Evolutionary conservation across 2,329 filamentous ascomycete genomes (phyloP), one percentile per base, ranked within the genome.

Genomic region (Pseudocercospora vitis): DNA sequence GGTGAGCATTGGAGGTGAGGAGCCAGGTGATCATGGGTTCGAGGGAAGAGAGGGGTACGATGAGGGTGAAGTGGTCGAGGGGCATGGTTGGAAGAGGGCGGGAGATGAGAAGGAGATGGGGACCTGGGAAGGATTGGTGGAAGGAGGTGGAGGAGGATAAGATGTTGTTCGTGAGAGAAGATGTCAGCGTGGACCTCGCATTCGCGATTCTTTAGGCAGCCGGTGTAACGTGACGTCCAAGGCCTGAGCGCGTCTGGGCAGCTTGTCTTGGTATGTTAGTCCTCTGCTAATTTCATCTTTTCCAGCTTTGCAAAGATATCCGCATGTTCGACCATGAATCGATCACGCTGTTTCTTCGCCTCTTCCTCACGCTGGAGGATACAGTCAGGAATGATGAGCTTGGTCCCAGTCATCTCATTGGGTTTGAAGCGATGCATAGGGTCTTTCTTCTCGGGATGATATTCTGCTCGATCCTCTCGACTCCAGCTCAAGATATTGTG

Each of bases 401-500:
- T 42, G 18, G 37, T 42, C 6, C 37, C 37, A 5, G 21, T 24
- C 37, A 42, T 42, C 37, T 42, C 37, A n/a, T 24, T 21, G 8
- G 37, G 18, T 21, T 42, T 42, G 37, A 42, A 42, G 12, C 37
- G 37, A 42, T 42, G 37, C 37, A 42, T 42, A n/a, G 37, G 37
- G 24, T 42, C 37, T 12, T 21, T 26, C 11, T 26, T 26, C 8
- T 42, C 37, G 14, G 19, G 19, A 23, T 42, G 37, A 21, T 56
- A 49, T 23, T 53, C 24, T 3, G 52, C 54, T 3, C 56, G 40
- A 24, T 63, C 37, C 23, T 45, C 28, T 16, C 50, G 49, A 4
- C 33, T 49, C 56, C 56, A 53, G 37, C 51, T 56, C 1, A 50
- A 35, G 31, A 60, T 57, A 32, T 61, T 56, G 47, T 48, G 51